These are phyloP conservation scores for Corinectria fuckeliana DNA, from an alignment of 2,329 filamentous ascomycete species.

Conservation along the genomic window DNA sequence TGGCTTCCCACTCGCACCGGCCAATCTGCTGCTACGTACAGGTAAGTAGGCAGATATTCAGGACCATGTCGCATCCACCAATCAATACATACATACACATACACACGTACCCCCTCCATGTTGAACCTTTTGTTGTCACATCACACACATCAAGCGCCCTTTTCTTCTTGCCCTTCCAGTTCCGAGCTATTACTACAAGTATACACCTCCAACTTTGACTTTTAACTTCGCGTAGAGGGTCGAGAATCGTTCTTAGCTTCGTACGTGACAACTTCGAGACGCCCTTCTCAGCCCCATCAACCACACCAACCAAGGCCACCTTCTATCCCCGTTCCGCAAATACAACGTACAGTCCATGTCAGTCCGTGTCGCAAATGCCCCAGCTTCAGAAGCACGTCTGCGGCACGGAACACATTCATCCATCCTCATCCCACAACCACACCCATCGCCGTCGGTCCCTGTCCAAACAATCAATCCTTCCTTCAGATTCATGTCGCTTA, in stretches of 20 bases:
- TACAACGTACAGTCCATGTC: no score
- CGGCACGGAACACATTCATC: slow-evolving; percentile 10
- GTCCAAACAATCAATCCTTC: not conserved
- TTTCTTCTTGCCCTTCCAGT: not conserved
- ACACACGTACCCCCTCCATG: not conserved
- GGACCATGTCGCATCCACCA: not conserved
- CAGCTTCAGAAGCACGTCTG: slow-evolving; percentile 8
- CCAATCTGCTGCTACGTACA: no score
- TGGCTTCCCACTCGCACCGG: not conserved
- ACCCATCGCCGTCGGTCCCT: slow-evolving; percentile 2
- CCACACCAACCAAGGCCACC: no score
- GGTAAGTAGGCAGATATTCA: no score
- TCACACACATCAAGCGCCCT: not conserved
- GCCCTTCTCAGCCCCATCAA: no score
- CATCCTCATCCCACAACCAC: slow-evolving; percentile 1
- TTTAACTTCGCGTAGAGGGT: not conserved
- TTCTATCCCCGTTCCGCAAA: not conserved
- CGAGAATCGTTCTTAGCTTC: no score
- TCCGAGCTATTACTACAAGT: no score
- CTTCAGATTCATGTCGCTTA: not conserved
- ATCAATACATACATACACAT: no score
- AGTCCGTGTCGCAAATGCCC: no score
- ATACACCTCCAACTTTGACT: not conserved
- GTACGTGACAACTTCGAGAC: no score
- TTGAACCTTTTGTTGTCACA: not conserved